Evolutionary conservation across 495 filamentous ascomycete genomes (phyloP), one percentile per base, ranked within the genome.

Genomic region (Pyronema omphalodes): DNA sequence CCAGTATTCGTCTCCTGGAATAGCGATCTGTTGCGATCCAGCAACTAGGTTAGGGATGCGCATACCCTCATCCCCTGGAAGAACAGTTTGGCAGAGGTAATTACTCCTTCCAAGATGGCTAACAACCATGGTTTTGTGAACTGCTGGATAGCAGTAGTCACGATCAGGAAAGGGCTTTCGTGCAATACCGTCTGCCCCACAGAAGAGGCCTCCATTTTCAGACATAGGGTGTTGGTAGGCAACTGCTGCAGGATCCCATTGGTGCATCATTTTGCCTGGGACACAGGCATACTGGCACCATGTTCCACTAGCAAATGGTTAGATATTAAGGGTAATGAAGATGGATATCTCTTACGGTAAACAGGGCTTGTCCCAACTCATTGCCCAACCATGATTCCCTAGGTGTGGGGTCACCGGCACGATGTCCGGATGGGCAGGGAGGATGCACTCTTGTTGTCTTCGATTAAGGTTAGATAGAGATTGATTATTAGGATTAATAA

Each of bases 61-160:
- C 83, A 88, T 88, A 55, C 81, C 79, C 68, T 88, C 83, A 63
- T 84, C 82, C 17, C 83, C 83, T 6, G 83, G 83, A 44, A 86
- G 67, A 23, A 84, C 82, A 3, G 83, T 88, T 64, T 88, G 83
- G 62, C 83, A 88, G 67, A 86, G 82, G 3, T 82, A 73, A 9
- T 85, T 76, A 12, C 71, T 52, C 51, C 71, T 68, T 33, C 74
- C 71, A 49, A 71, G 73, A 59, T 79, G 80, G 67, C 84, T 88
- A 39, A 74, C 69, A 37, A 72, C 81, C 40, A 68, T 66, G 17
- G 86, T 72, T 1, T 74, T 54, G 46, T 80, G 81, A 7, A 76
- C 79, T 19, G 81, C 82, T 52, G 78, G 74, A 49, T 78, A 74
- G 62, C 83, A 88, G 69, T 84, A 84, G 3, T 75, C 73, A 56